Evolutionary conservation across 345 rosid genomes (phyloP).

Genomic region (Brassica cretica): DNA sequence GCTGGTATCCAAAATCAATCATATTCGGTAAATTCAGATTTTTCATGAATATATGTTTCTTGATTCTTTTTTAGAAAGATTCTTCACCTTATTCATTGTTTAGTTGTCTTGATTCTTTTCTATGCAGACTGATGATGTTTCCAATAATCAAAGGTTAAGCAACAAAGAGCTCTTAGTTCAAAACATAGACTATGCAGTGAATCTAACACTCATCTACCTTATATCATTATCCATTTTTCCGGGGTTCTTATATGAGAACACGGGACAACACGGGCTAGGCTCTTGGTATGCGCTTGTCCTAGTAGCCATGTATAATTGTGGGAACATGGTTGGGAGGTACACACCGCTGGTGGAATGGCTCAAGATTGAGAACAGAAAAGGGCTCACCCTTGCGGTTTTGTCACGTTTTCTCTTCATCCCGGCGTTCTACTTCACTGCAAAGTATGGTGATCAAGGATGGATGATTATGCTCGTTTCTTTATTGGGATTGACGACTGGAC

Average conservation of each 20-base stretch:
- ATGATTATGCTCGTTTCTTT: slow-evolving; percentile 73
- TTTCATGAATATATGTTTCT: not conserved
- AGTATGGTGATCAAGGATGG: slow-evolving; percentile 89
- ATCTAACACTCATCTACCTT: slow-evolving; percentile 61
- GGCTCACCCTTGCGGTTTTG: slow-evolving; percentile 51
- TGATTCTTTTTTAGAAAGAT: not conserved
- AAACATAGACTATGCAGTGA: slow-evolving; percentile 68
- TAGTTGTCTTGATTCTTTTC: no score
- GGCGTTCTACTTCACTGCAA: slow-evolving; percentile 82
- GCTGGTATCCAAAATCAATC: slow-evolving; percentile 63
- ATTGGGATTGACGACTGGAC: slow-evolving; percentile 75
- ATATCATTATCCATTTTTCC: slow-evolving; percentile 80
- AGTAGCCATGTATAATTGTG: slow-evolving; percentile 61
- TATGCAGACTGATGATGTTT: slow-evolving; percentile 28
- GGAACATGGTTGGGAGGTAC: slow-evolving; percentile 70
- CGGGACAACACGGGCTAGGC: slow-evolving; percentile 66
- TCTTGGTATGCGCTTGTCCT: slow-evolving; percentile 74
- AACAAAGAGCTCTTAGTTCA: slow-evolving; percentile 53
- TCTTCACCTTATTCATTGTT: not conserved
- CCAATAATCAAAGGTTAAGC: slow-evolving; percentile 51
- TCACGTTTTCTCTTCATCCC: slow-evolving; percentile 68
- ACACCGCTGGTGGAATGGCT: slow-evolving; percentile 55
- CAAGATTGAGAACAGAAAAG: slow-evolving; percentile 70
- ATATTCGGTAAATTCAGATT: slow-evolving; percentile 22
- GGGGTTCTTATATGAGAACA: slow-evolving; percentile 80